Conservation (phyloP, 2,329 filamentous ascomycete species). For the Camillea tinctor region DNA sequence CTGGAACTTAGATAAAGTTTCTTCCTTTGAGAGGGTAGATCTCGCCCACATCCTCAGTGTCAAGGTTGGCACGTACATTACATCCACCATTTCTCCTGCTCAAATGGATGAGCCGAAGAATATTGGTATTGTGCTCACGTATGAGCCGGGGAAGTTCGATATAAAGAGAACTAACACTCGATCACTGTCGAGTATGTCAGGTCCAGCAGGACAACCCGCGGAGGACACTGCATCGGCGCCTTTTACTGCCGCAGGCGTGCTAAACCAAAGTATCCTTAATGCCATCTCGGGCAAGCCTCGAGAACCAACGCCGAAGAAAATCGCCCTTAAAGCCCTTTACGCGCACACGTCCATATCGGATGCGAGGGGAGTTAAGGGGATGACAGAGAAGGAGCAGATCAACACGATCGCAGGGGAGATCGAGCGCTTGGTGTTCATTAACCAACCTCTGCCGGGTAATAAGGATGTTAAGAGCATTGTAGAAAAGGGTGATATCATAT, state of each 20-base stretch:
- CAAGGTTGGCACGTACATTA: slow-evolving; percentile 84
- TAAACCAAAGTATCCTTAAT: slow-evolving; percentile 25
- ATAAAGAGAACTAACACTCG: slow-evolving; percentile 81
- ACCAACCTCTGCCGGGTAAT: slow-evolving; percentile 36
- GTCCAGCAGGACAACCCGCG: slow-evolving; percentile 23
- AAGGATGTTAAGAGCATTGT: slow-evolving; percentile 43
- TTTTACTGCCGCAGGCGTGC: slow-evolving; percentile 14
- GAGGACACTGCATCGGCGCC: slow-evolving; percentile 4
- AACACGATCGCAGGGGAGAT: slow-evolving; percentile 74
- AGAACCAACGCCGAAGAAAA: slow-evolving; percentile 36
- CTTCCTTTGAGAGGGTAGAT: slow-evolving; percentile 83
- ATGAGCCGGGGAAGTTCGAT: slow-evolving; percentile 69
- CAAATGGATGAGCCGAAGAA: slow-evolving; percentile 79
- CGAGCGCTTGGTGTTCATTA: slow-evolving; percentile 60
- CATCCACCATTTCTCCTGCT: slow-evolving; percentile 74
- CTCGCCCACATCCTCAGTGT: slow-evolving; percentile 71
- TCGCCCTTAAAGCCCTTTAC: slow-evolving; percentile 58
- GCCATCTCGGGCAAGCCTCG: slow-evolving; percentile 28
- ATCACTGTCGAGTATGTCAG: slow-evolving; percentile 61
- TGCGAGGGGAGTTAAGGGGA: slow-evolving; percentile 44
- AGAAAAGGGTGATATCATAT: slow-evolving; percentile 71
- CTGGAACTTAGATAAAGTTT: slow-evolving; percentile 93
- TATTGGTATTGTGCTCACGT: slow-evolving; percentile 78
- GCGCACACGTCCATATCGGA: slow-evolving; percentile 54
- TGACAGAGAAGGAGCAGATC: slow-evolving; percentile 56